phyloP scores from a whole-genome alignment of 768 basidiomycete genomes.

The Flagelloscypha sp. region DNA sequence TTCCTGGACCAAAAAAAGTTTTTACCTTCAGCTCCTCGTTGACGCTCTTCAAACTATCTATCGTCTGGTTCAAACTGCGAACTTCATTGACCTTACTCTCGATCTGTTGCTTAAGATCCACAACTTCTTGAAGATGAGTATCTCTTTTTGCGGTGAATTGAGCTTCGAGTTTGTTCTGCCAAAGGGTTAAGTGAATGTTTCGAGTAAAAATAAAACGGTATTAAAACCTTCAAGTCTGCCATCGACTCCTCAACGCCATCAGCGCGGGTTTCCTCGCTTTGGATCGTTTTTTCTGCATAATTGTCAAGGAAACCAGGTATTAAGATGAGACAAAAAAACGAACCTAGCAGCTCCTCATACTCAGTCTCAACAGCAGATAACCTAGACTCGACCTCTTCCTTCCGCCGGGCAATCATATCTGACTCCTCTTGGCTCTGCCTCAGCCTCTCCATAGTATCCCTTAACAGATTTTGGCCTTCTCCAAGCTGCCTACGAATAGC shows the following conservation, averaged over 20 bases:
- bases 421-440: slow-evolving; percentile 89
- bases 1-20: slow-evolving; percentile 5
- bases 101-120: slow-evolving; percentile 83
- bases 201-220: no score
- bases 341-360: slow-evolving; percentile 94
- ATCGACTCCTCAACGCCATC: slow-evolving; percentile 79
- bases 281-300: slow-evolving; percentile 77
- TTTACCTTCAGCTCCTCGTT: slow-evolving; percentile 96
- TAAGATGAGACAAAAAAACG: slow-evolving; percentile 17
- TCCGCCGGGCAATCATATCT: slow-evolving; percentile 71
- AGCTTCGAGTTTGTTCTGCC: slow-evolving; percentile 89
- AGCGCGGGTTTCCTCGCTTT: slow-evolving; percentile 81
- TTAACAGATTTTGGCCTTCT: slow-evolving; percentile 77
- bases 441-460: slow-evolving; percentile 85
- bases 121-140: slow-evolving; percentile 74
- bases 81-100: slow-evolving; percentile 81
- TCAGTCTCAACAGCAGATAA: slow-evolving; percentile 79
- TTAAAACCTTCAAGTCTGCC: slow-evolving; percentile 76
- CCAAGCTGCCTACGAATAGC: slow-evolving; percentile 80
- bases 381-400: slow-evolving; percentile 82
- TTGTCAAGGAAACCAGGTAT: slow-evolving; percentile 10
- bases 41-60: slow-evolving; percentile 90
- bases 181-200: slow-evolving; percentile 3
- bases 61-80: slow-evolving; percentile 71
- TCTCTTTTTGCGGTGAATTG: slow-evolving; percentile 93